Percentiles rank a stretch among this genome's conserved stretches.
phyloP scores from a whole-genome alignment of 2,329 filamentous ascomycete genomes.

The Coniochaeta hoffmannii region DNA sequence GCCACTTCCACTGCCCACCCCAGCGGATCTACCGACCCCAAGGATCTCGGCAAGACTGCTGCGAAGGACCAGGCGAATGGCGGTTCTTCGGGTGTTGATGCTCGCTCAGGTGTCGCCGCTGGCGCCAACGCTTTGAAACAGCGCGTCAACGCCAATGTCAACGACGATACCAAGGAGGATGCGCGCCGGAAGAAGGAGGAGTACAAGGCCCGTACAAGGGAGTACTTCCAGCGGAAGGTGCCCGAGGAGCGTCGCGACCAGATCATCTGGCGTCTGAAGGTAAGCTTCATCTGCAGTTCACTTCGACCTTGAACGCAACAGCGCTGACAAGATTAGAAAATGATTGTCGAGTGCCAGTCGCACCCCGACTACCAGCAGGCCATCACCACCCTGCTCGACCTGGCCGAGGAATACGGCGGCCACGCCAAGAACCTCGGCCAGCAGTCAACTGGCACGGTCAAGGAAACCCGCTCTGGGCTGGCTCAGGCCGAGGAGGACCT shows the following conservation, averaged over 20 bases:
- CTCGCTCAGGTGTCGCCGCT: conserved; percentile 36
- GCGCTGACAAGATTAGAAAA: conserved; percentile 56
- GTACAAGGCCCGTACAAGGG: conserved; percentile 41
- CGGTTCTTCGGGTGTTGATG: conserved; percentile 41
- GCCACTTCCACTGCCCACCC: conserved; percentile 52
- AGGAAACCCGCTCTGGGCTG: conserved; percentile 64
- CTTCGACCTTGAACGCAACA: not conserved
- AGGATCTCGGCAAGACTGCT: conserved; percentile 37
- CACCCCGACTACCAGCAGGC: conserved; percentile 90
- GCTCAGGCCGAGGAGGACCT: conserved; percentile 70
- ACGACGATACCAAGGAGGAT: conserved; percentile 53
- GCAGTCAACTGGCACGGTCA: conserved; percentile 59
- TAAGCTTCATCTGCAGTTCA: conserved; percentile 10
- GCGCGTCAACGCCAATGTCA: conserved; percentile 53
- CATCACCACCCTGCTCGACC: conserved; percentile 75
- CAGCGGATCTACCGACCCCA: conserved; percentile 42
- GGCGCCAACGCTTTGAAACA: conserved; percentile 40
- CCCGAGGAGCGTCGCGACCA: conserved; percentile 90
- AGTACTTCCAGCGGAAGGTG: conserved; percentile 81
- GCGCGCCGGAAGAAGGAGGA: conserved; percentile 30
- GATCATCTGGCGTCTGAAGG: conserved; percentile 78
- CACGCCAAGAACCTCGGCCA: conserved; percentile 61
- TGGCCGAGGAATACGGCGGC: conserved; percentile 78
- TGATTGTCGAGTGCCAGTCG: conserved; percentile 92
- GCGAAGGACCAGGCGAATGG: conserved; percentile 38